phyloP scores from a whole-genome alignment of 1,139 yeast species.

The Geotrichum macrosporum region DNA sequence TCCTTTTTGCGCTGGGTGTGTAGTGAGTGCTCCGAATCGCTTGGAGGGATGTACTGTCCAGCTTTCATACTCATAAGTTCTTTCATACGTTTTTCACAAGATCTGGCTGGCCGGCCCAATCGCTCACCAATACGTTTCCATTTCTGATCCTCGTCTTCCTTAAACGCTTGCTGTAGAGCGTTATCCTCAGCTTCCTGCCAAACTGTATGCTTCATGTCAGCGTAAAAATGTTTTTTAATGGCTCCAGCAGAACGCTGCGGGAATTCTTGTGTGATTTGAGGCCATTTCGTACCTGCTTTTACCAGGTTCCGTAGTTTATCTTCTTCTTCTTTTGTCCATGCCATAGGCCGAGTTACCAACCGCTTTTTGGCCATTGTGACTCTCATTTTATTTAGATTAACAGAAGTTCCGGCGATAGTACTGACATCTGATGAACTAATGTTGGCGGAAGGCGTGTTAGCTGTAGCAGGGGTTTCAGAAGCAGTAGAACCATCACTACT shows the following conservation, averaged over 20 bases:
- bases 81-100: conserved; percentile 32
- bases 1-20: conserved; percentile 16
- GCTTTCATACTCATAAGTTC: conserved; percentile 17
- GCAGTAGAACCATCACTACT: too few species aligned
- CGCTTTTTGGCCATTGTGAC: conserved; percentile 9
- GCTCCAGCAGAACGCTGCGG: conserved; percentile 37
- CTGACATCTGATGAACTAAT: not conserved
- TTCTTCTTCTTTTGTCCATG: conserved; percentile 32
- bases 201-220: conserved; percentile 34
- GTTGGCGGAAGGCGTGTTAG: not conserved
- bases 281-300: conserved; percentile 35
- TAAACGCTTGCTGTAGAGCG: conserved; percentile 27
- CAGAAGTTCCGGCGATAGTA: too few species aligned
- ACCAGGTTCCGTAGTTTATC: conserved; percentile 31
- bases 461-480: too few species aligned
- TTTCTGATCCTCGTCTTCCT: conserved; percentile 32
- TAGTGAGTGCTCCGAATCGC: conserved; percentile 19
- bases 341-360: conserved; percentile 25
- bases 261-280: conserved; percentile 31
- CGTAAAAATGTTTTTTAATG: conserved; percentile 36
- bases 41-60: conserved; percentile 20
- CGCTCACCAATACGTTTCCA: conserved; percentile 34
- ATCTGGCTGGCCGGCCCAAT: conserved; percentile 33
- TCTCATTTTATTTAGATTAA: too few species aligned
- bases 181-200: conserved; percentile 34